Conservation (phyloP, 768 basidiomycete species). For the Suillus tomentosus region DNA sequence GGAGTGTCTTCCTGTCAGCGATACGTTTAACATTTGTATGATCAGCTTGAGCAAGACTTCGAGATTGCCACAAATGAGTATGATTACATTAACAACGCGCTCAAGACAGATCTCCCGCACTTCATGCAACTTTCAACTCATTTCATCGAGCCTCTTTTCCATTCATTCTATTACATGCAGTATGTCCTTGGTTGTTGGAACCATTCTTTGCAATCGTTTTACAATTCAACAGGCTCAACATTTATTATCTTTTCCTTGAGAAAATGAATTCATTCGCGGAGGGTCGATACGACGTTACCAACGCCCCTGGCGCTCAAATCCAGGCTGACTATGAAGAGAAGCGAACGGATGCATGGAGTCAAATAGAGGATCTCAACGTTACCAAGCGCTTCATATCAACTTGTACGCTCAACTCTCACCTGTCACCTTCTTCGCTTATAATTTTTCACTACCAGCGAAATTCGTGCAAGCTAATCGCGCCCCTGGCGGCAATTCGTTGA, state of each 20-base stretch:
- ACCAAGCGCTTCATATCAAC: slow-evolving; percentile 84
- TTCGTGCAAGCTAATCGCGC: slow-evolving; percentile 60
- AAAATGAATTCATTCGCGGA: slow-evolving; percentile 88
- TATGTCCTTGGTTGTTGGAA: slow-evolving; percentile 43
- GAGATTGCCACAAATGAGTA: slow-evolving; percentile 91
- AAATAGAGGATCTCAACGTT: slow-evolving; percentile 79
- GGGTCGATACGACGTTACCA: slow-evolving; percentile 73
- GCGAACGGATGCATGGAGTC: slow-evolving; percentile 79
- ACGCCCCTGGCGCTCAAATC: slow-evolving; percentile 68
- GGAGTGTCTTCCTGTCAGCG: background rate
- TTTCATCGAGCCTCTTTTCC: slow-evolving; percentile 97
- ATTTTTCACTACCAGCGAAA: slow-evolving; percentile 47
- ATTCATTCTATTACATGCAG: slow-evolving; percentile 99
- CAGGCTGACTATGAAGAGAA: slow-evolving; percentile 74
- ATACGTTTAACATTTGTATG: slow-evolving; percentile 5
- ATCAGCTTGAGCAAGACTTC: slow-evolving; percentile 92
- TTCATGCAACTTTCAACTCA: slow-evolving; percentile 86
- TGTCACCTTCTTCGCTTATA: slow-evolving; percentile 15
- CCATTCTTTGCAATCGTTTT: slow-evolving; percentile 4
- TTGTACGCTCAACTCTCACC: slow-evolving; percentile 49
- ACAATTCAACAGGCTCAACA: slow-evolving; percentile 66
- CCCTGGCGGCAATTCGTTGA: slow-evolving; percentile 31
- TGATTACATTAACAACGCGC: slow-evolving; percentile 84
- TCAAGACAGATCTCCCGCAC: slow-evolving; percentile 92
- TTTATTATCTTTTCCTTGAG: slow-evolving; percentile 92